phyloP scores from a whole-genome alignment of 164 flowering plant genomes.

The Nymphaea thermarum region DNA sequence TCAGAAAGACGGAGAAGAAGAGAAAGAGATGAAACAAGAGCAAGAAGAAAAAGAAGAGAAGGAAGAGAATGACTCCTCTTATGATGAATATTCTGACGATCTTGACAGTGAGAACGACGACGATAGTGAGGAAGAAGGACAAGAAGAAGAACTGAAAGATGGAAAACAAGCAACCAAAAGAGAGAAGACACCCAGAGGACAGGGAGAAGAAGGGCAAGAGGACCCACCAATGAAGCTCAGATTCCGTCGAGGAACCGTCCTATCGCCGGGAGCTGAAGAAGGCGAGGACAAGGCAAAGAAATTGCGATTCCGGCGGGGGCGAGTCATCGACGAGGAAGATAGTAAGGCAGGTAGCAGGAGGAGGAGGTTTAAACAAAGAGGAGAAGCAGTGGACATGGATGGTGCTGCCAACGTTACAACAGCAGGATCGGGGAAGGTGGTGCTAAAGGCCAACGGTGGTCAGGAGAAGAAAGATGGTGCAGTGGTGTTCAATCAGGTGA shows the following conservation, averaged over 20 bases:
- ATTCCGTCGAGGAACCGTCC: slow-evolving; percentile 43
- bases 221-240: slow-evolving; percentile 15
- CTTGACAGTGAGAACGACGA: background rate
- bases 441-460: slow-evolving; percentile 31
- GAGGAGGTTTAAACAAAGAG: slow-evolving; percentile 15
- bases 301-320: slow-evolving; percentile 33
- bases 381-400: slow-evolving; percentile 5
- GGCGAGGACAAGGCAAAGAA: slow-evolving; percentile 23
- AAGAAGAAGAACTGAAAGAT: background rate
- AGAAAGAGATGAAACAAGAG: slow-evolving; percentile 6
- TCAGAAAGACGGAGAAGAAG: slow-evolving; percentile 9
- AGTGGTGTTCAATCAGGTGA: slow-evolving; percentile 37
- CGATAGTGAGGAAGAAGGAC: background rate
- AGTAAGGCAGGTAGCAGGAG: slow-evolving; percentile 2
- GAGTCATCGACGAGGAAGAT: slow-evolving; percentile 16
- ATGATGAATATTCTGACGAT: slow-evolving; percentile 2
- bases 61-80: slow-evolving; percentile 8
- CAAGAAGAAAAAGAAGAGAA: slow-evolving; percentile 13
- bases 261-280: slow-evolving; percentile 19
- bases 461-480: slow-evolving; percentile 24
- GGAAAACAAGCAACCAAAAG: background rate
- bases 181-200: background rate
- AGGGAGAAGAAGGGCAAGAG: background rate
- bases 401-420: background rate
- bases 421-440: slow-evolving; percentile 16